A percentile compares a stretch with the other conserved stretches of the same genome.
Evolutionary conservation across 441 rosid species (phyloP).

Genomic region (Flueggea neowawraea): DNA sequence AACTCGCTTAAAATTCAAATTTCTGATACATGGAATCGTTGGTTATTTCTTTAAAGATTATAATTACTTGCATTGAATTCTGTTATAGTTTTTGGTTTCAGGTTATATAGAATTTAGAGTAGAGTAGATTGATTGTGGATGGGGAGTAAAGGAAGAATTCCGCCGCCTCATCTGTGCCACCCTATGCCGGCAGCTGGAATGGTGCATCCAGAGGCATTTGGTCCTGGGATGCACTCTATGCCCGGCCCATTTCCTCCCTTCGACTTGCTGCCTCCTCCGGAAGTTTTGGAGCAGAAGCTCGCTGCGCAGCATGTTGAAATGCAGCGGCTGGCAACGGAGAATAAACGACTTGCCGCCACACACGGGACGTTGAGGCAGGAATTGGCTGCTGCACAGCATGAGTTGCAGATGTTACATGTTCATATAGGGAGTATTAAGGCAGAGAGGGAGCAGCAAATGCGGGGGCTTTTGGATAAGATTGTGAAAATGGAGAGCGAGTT

Average conservation of each 20-base stretch:
- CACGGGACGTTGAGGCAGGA: slow-evolving; percentile 81
- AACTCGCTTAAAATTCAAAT: too few species aligned
- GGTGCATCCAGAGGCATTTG: slow-evolving; percentile 54
- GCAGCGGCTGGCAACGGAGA: slow-evolving; percentile 88
- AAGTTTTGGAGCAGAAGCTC: slow-evolving; percentile 87
- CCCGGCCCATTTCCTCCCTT: slow-evolving; percentile 57
- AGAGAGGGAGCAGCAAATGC: slow-evolving; percentile 82
- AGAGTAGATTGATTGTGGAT: slow-evolving; percentile 19
- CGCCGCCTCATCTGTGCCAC: slow-evolving; percentile 65
- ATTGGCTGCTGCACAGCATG: slow-evolving; percentile 88
- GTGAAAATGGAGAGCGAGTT: slow-evolving; percentile 80
- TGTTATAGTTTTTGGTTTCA: too few species aligned
- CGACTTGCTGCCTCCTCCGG: slow-evolving; percentile 77
- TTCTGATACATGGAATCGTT: too few species aligned
- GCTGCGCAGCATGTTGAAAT: slow-evolving; percentile 82
- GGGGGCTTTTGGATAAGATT: slow-evolving; percentile 62
- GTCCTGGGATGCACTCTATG: slow-evolving; percentile 42
- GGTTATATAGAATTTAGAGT: too few species aligned
- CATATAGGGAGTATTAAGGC: slow-evolving; percentile 70
- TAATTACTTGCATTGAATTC: too few species aligned
- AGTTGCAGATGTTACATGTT: slow-evolving; percentile 72
- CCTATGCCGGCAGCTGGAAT: slow-evolving; percentile 62
- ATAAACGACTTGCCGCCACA: slow-evolving; percentile 81
- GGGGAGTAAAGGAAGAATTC: slow-evolving; percentile 85
- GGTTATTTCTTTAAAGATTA: too few species aligned